phyloP scores from a whole-genome alignment of 768 basidiomycete genomes.

The Neoboletus magnificus region DNA sequence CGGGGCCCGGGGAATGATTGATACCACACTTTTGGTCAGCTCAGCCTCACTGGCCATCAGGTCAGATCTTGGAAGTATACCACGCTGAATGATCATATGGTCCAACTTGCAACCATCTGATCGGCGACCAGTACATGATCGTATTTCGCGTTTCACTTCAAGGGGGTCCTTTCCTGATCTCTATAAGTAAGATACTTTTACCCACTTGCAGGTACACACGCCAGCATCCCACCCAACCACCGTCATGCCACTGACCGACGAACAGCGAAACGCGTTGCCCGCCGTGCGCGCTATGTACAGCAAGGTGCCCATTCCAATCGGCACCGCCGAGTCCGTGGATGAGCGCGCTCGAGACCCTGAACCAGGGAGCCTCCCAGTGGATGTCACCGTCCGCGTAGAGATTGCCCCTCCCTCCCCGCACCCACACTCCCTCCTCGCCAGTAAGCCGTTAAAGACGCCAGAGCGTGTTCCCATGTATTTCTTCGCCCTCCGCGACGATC shows the following conservation, averaged over 20 bases:
- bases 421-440: background rate
- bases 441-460: conserved; percentile 6
- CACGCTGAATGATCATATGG: background rate
- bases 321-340: conserved; percentile 11
- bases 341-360: conserved; percentile 8
- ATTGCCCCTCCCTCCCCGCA: conserved; percentile 14
- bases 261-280: conserved; percentile 11
- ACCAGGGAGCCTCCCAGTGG: conserved; percentile 2
- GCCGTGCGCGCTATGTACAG: background rate
- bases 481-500: conserved; percentile 3
- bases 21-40: background rate
- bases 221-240: background rate
- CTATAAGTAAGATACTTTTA: background rate
- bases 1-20: background rate
- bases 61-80: background rate
- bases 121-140: background rate
- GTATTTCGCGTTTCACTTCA: background rate
- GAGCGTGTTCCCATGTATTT: conserved; percentile 24
- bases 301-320: fast-evolving
- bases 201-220: background rate
- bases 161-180: background rate
- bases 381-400: conserved; percentile 12
- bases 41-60: background rate
- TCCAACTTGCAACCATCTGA: background rate
- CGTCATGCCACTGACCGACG: conserved; percentile 14